Percentiles rank a stretch among this genome's conserved stretches.
Conservation (phyloP, 306 rosid species). For the Rosa multiflora region DNA sequence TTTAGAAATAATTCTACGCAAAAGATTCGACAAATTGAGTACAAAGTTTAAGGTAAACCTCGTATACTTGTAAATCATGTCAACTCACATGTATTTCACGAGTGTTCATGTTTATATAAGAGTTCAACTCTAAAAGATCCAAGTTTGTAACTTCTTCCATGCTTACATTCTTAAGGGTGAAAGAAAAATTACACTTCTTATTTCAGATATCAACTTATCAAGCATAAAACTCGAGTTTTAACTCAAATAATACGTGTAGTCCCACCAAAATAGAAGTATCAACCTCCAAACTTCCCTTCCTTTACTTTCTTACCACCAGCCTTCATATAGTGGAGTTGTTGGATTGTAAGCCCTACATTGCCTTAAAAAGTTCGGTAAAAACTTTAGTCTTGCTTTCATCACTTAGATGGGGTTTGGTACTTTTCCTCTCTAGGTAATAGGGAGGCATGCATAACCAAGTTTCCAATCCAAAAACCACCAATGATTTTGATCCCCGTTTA, state of each 20-base stretch:
- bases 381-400: background rate
- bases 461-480: background rate
- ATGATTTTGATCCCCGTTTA: background rate
- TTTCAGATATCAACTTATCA: too few relatives aligned
- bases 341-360: background rate
- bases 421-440: background rate
- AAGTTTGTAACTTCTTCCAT: background rate
- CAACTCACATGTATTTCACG: background rate
- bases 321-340: background rate
- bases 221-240: too few relatives aligned
- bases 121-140: background rate
- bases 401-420: background rate
- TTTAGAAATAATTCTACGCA: background rate
- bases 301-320: background rate
- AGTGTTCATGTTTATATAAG: background rate
- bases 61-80: background rate
- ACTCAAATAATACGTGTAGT: background rate
- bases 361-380: background rate
- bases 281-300: background rate
- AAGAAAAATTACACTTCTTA: too few relatives aligned
- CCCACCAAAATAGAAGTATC: background rate
- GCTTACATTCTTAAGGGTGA: background rate
- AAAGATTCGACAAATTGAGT: background rate
- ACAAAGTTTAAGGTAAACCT: background rate
- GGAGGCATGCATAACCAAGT: background rate